phyloP scores from a whole-genome alignment of 345 rosid species.

The Hibiscus syriacus region DNA sequence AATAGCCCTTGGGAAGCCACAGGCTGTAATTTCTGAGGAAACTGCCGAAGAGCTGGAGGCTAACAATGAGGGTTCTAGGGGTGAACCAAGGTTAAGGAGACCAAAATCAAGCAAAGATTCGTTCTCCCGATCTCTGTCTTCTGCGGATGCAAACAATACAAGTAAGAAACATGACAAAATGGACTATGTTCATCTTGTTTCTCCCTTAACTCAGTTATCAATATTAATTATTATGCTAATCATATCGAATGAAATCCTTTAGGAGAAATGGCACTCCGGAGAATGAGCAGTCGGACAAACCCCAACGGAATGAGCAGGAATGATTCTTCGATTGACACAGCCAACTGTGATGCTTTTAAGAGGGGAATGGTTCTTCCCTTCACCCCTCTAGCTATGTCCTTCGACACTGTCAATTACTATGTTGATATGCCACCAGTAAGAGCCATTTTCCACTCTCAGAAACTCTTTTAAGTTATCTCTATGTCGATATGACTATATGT shows the following conservation, averaged over 20 bases:
- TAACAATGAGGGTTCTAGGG: constrained; percentile 19
- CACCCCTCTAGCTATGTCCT: constrained; percentile 53
- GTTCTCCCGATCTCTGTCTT: constrained; percentile 24
- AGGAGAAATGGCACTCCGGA: constrained; percentile 11
- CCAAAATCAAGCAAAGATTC: constrained; percentile 23
- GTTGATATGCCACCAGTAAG: constrained; percentile 53
- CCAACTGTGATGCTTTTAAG: constrained; percentile 20
- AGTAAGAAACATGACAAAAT: background rate
- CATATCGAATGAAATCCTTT: background rate
- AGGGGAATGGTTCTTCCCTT: constrained; percentile 54
- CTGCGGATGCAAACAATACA: constrained; percentile 18
- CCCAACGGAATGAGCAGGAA: background rate
- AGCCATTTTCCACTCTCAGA: background rate
- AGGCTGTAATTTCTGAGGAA: constrained; percentile 46
- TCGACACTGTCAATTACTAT: constrained; percentile 36
- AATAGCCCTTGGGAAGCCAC: constrained; percentile 51
- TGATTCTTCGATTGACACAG: background rate
- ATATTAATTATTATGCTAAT: background rate
- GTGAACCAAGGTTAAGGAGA: constrained; percentile 21
- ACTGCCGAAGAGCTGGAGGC: constrained; percentile 21
- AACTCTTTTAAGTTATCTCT: background rate
- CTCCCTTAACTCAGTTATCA: background rate
- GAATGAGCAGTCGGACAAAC: constrained; percentile 18
- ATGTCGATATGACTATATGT: background rate
- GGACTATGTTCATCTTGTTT: background rate